These are phyloP conservation scores for Kazachstania bromeliacearum DNA, from an alignment of 805 yeast species.

Conservation along the genomic window DNA sequence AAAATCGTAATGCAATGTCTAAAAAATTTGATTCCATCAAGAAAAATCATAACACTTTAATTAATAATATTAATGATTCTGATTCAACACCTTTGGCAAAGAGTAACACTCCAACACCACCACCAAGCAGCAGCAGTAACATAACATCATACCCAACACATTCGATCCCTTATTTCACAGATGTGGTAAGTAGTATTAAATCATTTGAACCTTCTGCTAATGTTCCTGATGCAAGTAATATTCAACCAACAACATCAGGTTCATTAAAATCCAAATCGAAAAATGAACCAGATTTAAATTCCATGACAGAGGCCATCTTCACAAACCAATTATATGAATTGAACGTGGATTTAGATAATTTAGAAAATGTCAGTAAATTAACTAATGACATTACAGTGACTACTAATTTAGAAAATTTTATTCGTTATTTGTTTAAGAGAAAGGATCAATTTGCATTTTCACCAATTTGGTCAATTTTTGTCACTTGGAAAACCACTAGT, in stretches of 20 bases:
- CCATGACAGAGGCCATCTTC: neutral
- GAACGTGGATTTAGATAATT: slow-evolving; percentile 10
- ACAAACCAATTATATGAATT: slow-evolving; percentile 22
- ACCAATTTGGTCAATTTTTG: slow-evolving; percentile 46
- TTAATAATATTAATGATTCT: neutral
- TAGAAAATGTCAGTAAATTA: slow-evolving; percentile 7
- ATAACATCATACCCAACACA: neutral
- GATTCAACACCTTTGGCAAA: neutral
- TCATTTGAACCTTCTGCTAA: slow-evolving; percentile 19
- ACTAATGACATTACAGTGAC: slow-evolving; percentile 17
- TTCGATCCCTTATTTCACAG: slow-evolving; percentile 15
- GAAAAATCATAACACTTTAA: neutral
- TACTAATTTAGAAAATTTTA: slow-evolving; percentile 26
- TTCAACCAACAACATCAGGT: slow-evolving; percentile 18
- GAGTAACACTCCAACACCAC: neutral
- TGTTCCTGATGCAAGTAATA: slow-evolving; percentile 15
- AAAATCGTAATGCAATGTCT: neutral
- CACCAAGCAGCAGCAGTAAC: neutral
- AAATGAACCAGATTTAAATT: neutral
- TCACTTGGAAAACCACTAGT: slow-evolving; percentile 42
- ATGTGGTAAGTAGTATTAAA: slow-evolving; percentile 14
- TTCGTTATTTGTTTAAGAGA: slow-evolving; percentile 22
- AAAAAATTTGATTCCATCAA: neutral
- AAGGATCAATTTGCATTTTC: slow-evolving; percentile 29
- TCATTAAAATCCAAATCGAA: slow-evolving; percentile 8